These are phyloP conservation scores for Colletotrichum tropicicola DNA, from an alignment of 2,329 filamentous ascomycete genomes.

Conservation along the genomic window DNA sequence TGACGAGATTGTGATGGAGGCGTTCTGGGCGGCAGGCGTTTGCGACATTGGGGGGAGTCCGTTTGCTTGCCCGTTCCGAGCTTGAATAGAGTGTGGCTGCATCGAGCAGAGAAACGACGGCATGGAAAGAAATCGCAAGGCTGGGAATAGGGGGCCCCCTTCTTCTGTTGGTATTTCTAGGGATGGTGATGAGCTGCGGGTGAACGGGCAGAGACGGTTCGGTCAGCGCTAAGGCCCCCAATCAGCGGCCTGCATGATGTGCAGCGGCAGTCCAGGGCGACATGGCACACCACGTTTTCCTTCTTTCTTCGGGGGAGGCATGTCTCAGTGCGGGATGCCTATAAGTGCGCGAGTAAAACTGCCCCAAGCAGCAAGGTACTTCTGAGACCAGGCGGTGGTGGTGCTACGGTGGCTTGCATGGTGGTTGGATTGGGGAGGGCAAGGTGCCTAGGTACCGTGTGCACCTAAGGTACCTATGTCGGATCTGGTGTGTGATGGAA, in stretches of 20 bases:
- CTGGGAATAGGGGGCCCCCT: background rate
- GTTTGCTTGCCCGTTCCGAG: slow-evolving; percentile 4
- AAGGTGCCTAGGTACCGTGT: background rate
- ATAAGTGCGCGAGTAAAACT: background rate
- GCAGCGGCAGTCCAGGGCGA: slow-evolving; percentile 8
- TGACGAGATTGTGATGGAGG: slow-evolving; percentile 23
- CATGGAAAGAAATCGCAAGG: slow-evolving; percentile 8
- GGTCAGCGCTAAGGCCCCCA: slow-evolving; percentile 16
- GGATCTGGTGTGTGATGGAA: slow-evolving; percentile 2
- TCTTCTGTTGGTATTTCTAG: too few relatives aligned
- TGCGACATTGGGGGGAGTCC: background rate
- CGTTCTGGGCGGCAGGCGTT: background rate
- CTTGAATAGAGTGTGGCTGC: background rate
- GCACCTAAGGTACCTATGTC: background rate
- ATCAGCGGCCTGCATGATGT: slow-evolving; percentile 5
- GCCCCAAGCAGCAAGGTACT: slow-evolving; percentile 2
- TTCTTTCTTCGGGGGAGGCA: background rate
- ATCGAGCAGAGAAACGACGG: background rate
- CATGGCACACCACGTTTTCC: slow-evolving; percentile 19
- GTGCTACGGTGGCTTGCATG: slow-evolving; percentile 7
- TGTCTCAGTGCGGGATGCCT: background rate
- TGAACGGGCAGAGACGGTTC: background rate
- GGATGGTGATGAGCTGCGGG: background rate
- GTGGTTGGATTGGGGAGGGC: background rate
- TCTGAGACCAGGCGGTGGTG: background rate